These are phyloP conservation scores for Malassezia slooffiae DNA, from an alignment of 1,284 basidiomycete species.

Conservation along the genomic window DNA sequence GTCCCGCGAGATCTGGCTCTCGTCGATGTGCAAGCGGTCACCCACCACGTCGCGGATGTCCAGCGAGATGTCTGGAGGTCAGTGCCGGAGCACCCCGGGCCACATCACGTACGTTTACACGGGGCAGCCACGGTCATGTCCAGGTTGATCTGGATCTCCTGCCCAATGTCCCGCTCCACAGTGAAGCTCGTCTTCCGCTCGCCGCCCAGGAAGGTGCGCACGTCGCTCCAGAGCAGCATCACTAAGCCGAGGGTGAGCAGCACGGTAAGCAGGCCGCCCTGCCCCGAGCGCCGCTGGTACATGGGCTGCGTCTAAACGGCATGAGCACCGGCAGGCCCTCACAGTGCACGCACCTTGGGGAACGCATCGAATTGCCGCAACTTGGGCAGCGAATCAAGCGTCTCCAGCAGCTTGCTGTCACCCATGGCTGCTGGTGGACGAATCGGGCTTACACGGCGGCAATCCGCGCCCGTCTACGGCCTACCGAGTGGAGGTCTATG, in stretches of 20 bases:
- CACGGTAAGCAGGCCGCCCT: constrained; percentile 76
- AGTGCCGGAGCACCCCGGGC: neutral
- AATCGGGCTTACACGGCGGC: too few relatives aligned
- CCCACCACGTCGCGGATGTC: constrained; percentile 86
- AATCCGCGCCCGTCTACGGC: neutral
- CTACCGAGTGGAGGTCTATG: neutral
- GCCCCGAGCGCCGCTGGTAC: constrained; percentile 72
- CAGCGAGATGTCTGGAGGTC: constrained; percentile 55
- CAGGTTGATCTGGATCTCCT: constrained; percentile 41
- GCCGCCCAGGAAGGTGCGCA: constrained; percentile 80
- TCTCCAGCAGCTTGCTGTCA: constrained; percentile 27
- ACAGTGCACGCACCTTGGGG: constrained; percentile 24
- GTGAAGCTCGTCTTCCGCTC: constrained; percentile 53
- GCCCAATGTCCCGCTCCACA: constrained; percentile 27
- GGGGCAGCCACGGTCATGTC: constrained; percentile 42
- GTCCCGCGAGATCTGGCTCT: constrained; percentile 66
- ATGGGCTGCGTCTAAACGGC: constrained; percentile 55
- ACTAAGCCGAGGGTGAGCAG: constrained; percentile 63
- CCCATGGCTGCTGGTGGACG: too few relatives aligned
- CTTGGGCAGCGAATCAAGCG: constrained; percentile 34
- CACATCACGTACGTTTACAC: constrained; percentile 29
- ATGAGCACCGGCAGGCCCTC: neutral
- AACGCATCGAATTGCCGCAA: constrained; percentile 45
- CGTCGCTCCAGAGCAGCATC: constrained; percentile 69
- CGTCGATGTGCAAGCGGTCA: constrained; percentile 73